phyloP scores from a whole-genome alignment of 2,329 filamentous ascomycete species.

The Aquanectria penicillioides region DNA sequence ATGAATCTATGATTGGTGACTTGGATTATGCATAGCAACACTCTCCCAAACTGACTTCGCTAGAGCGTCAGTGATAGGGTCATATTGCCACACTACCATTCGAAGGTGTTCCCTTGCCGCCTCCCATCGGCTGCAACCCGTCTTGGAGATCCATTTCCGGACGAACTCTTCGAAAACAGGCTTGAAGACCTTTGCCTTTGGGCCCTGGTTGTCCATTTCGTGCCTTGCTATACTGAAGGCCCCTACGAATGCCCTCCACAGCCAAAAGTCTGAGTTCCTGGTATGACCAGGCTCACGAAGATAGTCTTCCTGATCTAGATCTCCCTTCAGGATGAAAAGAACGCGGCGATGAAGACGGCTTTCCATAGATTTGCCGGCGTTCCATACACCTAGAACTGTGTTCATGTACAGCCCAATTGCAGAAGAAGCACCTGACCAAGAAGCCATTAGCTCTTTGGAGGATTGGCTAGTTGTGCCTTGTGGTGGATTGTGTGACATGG shows the following conservation, averaged over 20 bases:
- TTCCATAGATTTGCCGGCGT: slow-evolving; percentile 30
- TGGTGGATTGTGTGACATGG: background rate
- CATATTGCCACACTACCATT: no score
- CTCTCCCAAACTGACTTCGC: no score
- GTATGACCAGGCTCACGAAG: background rate
- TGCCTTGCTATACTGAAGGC: slow-evolving; percentile 28
- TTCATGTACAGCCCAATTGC: slow-evolving; percentile 28
- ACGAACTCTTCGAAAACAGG: slow-evolving; percentile 6
- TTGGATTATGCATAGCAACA: no score
- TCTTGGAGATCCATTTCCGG: slow-evolving; percentile 27
- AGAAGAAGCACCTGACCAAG: slow-evolving; percentile 29
- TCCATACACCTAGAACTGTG: slow-evolving; percentile 25
- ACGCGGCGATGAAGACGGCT: slow-evolving; percentile 20
- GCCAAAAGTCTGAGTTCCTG: slow-evolving; percentile 16
- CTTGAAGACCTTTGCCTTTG: background rate
- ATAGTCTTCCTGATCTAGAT: slow-evolving; percentile 3
- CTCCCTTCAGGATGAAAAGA: slow-evolving; percentile 22
- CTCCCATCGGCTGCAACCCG: no score
- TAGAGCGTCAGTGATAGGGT: no score
- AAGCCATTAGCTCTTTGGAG: background rate
- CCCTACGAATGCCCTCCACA: slow-evolving; percentile 35
- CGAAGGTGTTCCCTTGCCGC: no score
- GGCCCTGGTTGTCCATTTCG: background rate
- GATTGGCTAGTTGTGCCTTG: accelerated
- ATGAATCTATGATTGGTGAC: no score